These are phyloP conservation scores for Pelagomonas calceolata DNA, from an alignment of 108 stramenopile genomes.

Conservation along the genomic window DNA sequence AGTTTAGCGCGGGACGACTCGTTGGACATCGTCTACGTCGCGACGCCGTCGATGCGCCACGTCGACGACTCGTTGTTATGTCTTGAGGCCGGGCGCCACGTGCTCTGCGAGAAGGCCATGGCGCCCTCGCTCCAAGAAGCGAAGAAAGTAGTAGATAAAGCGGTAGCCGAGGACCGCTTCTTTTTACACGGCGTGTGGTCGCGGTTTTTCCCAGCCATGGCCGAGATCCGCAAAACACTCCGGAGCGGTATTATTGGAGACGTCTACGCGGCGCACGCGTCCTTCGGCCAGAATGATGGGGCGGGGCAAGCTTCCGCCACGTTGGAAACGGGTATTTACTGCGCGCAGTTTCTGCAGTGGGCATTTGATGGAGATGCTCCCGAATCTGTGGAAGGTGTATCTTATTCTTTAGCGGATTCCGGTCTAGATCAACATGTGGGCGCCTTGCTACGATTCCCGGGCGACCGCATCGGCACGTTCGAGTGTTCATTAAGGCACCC, in stretches of 20 bases:
- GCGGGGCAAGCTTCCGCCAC: conserved; percentile 35
- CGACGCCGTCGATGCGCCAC: conserved; percentile 42
- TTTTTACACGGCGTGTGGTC: conserved; percentile 48
- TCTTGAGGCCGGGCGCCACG: conserved; percentile 31
- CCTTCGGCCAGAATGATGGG: conserved; percentile 43
- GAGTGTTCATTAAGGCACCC: conserved; percentile 36
- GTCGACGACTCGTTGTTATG: conserved; percentile 21
- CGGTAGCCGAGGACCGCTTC: conserved; percentile 17
- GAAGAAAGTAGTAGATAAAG: conserved; percentile 20
- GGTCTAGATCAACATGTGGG: conserved; percentile 40
- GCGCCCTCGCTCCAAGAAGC: conserved; percentile 25
- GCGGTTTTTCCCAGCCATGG: conserved; percentile 46
- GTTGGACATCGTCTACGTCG: conserved; percentile 50
- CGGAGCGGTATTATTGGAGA: conserved; percentile 29
- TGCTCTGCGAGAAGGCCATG: conserved; percentile 43
- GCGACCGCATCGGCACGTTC: conserved; percentile 31
- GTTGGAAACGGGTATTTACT: conserved; percentile 44
- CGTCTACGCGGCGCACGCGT: conserved; percentile 33
- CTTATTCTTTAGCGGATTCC: no score
- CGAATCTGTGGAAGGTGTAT: background rate
- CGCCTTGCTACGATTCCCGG: conserved; percentile 36
- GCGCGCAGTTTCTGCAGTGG: conserved; percentile 49
- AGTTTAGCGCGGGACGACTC: conserved; percentile 28
- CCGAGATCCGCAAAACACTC: conserved; percentile 32
- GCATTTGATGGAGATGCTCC: background rate